Conservation (phyloP, 2,329 filamentous ascomycete genomes). For the Dendryphion nanum region DNA sequence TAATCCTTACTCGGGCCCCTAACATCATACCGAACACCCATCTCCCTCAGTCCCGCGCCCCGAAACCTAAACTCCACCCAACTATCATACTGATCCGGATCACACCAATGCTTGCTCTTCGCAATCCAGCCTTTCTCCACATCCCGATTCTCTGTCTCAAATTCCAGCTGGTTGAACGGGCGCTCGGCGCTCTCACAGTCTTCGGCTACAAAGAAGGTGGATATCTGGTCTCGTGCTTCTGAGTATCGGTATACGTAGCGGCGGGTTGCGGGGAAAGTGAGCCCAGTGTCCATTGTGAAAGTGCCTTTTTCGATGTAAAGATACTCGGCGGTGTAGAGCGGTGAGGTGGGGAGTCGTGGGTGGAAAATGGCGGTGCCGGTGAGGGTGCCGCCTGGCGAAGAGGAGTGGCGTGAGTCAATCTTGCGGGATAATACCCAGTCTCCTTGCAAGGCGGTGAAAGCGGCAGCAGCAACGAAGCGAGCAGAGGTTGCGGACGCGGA, state of each 20-base stretch:
- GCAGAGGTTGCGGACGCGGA: slow-evolving; percentile 44
- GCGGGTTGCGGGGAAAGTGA: slow-evolving; percentile 60
- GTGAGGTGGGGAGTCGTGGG: slow-evolving; percentile 57
- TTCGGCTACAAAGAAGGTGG: slow-evolving; percentile 73
- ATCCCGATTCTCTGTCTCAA: slow-evolving; percentile 41
- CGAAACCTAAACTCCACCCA: slow-evolving; percentile 66
- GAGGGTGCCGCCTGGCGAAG: slow-evolving; percentile 64
- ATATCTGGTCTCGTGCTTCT: slow-evolving; percentile 59
- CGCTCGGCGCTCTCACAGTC: slow-evolving; percentile 66
- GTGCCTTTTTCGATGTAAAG: slow-evolving; percentile 66
- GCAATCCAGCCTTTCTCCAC: slow-evolving; percentile 57
- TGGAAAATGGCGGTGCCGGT: slow-evolving; percentile 65
- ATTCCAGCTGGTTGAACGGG: slow-evolving; percentile 72
- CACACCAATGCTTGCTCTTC: slow-evolving; percentile 67
- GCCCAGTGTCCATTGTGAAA: slow-evolving; percentile 58
- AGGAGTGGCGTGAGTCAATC: slow-evolving; percentile 53
- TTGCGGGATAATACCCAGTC: slow-evolving; percentile 64
- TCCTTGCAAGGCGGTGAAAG: slow-evolving; percentile 70
- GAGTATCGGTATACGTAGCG: slow-evolving; percentile 74
- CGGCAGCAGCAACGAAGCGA: slow-evolving; percentile 61
- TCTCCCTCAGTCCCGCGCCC: slow-evolving; percentile 57
- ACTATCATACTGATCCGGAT: slow-evolving; percentile 70
- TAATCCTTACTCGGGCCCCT: slow-evolving; percentile 75
- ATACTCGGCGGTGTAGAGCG: slow-evolving; percentile 54
- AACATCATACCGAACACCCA: slow-evolving; percentile 64